Percentiles rank a stretch among this genome's conserved stretches.
These are phyloP conservation scores for Chlorella sp. DNA, from an alignment of 139 green algal species.

Conservation along the genomic window DNA sequence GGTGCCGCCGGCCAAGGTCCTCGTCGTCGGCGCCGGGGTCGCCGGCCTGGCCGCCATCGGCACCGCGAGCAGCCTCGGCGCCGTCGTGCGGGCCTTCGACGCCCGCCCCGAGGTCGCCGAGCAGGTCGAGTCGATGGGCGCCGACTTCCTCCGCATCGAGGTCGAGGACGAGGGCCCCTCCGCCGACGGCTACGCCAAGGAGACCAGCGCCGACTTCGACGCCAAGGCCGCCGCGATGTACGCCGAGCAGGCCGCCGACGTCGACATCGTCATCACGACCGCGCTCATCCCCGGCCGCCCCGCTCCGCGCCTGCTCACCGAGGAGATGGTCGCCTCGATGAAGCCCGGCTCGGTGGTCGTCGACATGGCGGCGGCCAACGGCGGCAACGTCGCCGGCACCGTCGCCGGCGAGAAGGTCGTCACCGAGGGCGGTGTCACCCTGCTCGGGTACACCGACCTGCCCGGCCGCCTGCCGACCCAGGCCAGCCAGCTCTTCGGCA, in stretches of 20 bases:
- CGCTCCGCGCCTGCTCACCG: conserved; percentile 71
- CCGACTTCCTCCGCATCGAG: conserved; percentile 78
- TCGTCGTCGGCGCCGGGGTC: conserved; percentile 66
- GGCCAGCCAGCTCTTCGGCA: conserved; percentile 64
- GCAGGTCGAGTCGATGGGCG: conserved; percentile 71
- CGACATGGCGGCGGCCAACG: too few species aligned
- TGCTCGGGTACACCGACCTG: conserved; percentile 85
- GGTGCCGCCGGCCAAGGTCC: conserved; percentile 56
- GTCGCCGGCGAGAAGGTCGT: not conserved
- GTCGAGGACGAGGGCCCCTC: conserved; percentile 36
- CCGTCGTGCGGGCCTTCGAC: conserved; percentile 77
- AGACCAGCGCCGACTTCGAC: too few species aligned
- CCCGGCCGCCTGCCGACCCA: conserved; percentile 72
- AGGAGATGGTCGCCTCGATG: conserved; percentile 75
- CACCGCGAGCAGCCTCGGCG: conserved; percentile 66
- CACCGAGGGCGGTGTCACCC: conserved; percentile 54
- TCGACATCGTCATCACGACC: conserved; percentile 75
- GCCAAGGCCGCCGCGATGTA: too few species aligned
- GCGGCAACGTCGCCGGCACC: too few species aligned
- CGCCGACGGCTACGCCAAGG: not conserved
- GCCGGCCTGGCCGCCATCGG: conserved; percentile 67
- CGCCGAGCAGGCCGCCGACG: conserved; percentile 70
- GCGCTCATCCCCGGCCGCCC: conserved; percentile 51
- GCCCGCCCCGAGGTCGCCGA: conserved; percentile 57
- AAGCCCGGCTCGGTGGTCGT: too few species aligned